Evolutionary conservation across 441 rosid species (phyloP).

Genomic region (Croton setiger): DNA sequence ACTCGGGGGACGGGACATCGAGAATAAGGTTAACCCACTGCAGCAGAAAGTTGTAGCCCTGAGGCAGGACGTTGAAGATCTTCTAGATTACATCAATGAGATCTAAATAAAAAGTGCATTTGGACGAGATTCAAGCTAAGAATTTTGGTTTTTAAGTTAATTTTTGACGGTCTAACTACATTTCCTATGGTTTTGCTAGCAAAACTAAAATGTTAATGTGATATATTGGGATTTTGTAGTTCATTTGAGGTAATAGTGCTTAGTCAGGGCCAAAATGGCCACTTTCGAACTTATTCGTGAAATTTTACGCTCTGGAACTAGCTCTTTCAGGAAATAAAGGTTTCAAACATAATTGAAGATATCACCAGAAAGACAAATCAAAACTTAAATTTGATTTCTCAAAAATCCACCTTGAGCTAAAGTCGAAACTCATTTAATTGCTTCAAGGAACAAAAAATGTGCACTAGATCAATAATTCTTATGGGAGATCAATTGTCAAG

Average conservation of each 20-base stretch:
- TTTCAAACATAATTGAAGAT: no score
- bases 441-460: neutral
- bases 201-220: neutral
- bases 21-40: slow-evolving; percentile 61
- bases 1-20: slow-evolving; percentile 61
- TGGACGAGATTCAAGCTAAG: neutral
- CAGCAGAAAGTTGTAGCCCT: slow-evolving; percentile 63
- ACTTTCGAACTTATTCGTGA: no score
- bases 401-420: neutral
- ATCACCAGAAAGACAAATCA: no score
- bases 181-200: neutral
- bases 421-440: no score
- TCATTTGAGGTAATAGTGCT: neutral
- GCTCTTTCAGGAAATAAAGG: no score
- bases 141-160: slow-evolving; percentile 10
- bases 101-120: slow-evolving; percentile 16
- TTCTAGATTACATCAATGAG: slow-evolving; percentile 71
- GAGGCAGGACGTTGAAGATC: slow-evolving; percentile 85
- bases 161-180: neutral
- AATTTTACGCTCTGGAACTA: neutral
- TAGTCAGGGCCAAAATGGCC: neutral
- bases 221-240: slow-evolving; percentile 4
- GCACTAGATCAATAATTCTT: no score
- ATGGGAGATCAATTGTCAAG: neutral
- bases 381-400: neutral